Conservation (phyloP, 305 asterid species). For the Fraxinus albicans region DNA sequence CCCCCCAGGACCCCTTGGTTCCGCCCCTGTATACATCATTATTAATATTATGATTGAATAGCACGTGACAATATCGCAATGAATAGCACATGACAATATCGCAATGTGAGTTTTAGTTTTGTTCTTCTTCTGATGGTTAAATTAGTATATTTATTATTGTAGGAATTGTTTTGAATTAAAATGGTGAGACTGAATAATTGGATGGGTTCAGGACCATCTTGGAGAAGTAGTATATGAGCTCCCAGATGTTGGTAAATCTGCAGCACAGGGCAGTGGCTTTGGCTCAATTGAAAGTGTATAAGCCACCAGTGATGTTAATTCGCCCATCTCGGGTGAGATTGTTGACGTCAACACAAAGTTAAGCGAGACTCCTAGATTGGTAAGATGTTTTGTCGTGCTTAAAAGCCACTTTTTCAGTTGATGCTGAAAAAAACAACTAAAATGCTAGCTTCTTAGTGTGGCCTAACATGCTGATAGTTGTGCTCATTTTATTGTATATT, state of each 20-base stretch:
- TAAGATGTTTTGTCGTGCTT: constrained; percentile 18
- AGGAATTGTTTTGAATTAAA: too few species aligned
- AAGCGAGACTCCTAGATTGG: constrained; percentile 65
- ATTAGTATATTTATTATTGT: too few species aligned
- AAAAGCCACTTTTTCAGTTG: too few species aligned
- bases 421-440: background rate
- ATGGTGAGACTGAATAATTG: too few species aligned
- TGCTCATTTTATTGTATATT: background rate
- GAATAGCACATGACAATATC: too few species aligned
- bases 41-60: too few species aligned
- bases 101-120: too few species aligned
- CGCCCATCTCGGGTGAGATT: constrained; percentile 86
- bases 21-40: too few species aligned
- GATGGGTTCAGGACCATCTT: constrained; percentile 56
- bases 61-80: too few species aligned
- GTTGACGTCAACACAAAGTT: constrained; percentile 71
- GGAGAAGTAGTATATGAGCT: constrained; percentile 89
- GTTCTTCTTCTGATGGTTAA: too few species aligned
- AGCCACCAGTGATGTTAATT: constrained; percentile 78
- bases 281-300: constrained; percentile 90
- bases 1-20: too few species aligned
- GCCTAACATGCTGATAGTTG: background rate
- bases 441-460: background rate
- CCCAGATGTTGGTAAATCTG: constrained; percentile 65
- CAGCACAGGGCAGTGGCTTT: constrained; percentile 44